Base-by-base conservation (phyloP, 129 eudicot genomes). In the Apium graveolens region DNA sequence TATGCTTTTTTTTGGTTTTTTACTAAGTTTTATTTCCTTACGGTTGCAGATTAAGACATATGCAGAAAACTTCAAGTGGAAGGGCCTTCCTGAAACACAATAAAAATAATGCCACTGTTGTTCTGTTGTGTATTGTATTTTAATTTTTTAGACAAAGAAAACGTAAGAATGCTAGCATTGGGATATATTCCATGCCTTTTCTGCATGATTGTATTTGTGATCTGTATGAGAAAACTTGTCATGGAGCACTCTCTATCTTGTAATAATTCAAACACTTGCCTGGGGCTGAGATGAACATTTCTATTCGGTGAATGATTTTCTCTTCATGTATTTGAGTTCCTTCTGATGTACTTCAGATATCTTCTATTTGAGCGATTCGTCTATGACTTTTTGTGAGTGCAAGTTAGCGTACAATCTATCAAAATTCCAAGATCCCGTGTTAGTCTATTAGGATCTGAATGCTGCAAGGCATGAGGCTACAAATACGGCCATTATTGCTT, bases 31-130 rank as follows among this genome's bases (percentile, higher is more conserved):
- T 11, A 16, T 44, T 35, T 68, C 84, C 21, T 70, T 44, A 44
- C 27, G 69, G 48, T 79, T 82, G 81, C 88, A 94, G 99, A 86
- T 84, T 24, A 95, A 92, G 90, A 78, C 98, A 26, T 95, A 95
- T 85, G 88, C 99, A 44, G 99, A 95, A 84, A 95, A 95, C 89
- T 95, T 95, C 85, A 95, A 95, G 84, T 95, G 97, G 96, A 95
- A 95, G 91, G 98, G 98, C 35, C 96, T 78, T 87, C 92, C 95
- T 1, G 78, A 45, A 80, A 79, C 85, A 63, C 70, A 86, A 46
- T 80, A 82, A 81, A 83, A 77, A 70, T 82, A 26, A 29, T 26
- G 31, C 14, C 57, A 8, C 26, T 27, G 18, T 7, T 26, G 60
- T 26, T 74, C 31, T 44, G 39, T 16, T 74, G 60, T n/a, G 68